A percentile compares a stretch with the other conserved stretches of the same genome.
Conservation (phyloP, 441 rosid species). For the Eutrema salsugineum region DNA sequence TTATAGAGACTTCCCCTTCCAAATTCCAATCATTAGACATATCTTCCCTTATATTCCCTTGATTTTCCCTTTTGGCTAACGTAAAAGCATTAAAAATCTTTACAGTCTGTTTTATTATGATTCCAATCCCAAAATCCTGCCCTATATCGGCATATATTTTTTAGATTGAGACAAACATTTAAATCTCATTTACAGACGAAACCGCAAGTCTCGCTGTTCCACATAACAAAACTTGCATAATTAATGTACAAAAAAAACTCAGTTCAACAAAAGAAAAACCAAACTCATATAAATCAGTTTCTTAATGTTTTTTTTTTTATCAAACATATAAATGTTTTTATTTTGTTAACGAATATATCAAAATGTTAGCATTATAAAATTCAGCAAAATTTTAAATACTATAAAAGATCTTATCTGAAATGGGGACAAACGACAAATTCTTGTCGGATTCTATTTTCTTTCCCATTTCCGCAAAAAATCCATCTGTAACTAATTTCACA, state of each 20-base stretch:
- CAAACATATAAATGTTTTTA: too few species aligned
- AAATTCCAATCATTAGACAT: constrained; percentile 21
- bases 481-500: constrained; percentile 2
- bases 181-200: neutral
- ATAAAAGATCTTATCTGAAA: neutral
- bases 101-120: neutral
- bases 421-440: neutral
- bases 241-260: too few species aligned
- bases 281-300: too few species aligned
- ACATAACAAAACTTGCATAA: neutral
- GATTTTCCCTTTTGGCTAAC: neutral
- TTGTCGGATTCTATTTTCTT: neutral
- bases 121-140: neutral
- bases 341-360: too few species aligned
- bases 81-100: neutral
- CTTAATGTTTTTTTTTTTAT: too few species aligned
- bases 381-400: neutral
- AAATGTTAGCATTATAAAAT: neutral
- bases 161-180: too few species aligned
- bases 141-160: neutral
- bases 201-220: neutral
- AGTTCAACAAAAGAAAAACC: too few species aligned
- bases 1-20: constrained; percentile 15
- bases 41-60: neutral
- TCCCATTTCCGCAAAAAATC: constrained; percentile 1